Percentiles rank a stretch among this genome's conserved stretches.
Evolutionary conservation across 129 eudicot species (phyloP).

Genomic region (Heracleum sosnowskyi): DNA sequence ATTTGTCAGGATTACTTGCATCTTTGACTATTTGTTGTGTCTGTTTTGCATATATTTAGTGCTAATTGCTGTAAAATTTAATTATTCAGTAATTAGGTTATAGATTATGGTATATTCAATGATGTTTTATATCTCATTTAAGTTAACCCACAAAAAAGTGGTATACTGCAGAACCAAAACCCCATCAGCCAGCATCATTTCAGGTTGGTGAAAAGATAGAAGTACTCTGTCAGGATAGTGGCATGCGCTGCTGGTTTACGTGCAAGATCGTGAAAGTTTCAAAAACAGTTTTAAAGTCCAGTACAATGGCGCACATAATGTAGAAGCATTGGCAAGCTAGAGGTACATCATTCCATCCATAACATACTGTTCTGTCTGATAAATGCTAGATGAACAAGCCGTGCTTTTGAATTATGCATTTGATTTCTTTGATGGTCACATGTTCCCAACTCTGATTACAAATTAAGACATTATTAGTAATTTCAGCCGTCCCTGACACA

Average conservation of each 20-base stretch:
- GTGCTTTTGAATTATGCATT: not conserved
- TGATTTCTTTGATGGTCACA: not conserved
- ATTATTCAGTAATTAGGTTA: not conserved
- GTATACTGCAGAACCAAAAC: conserved; percentile 6
- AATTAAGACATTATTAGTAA: not conserved
- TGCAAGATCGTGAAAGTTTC: conserved; percentile 41
- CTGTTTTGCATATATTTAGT: not conserved
- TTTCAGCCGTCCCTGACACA: not conserved
- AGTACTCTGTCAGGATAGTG: conserved; percentile 61
- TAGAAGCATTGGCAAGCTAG: conserved; percentile 33
- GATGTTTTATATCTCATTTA: not conserved
- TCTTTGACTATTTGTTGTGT: not conserved
- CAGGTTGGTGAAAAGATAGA: conserved; percentile 38
- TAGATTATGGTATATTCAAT: not conserved
- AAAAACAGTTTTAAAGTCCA: conserved; percentile 31
- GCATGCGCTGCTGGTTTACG: conserved; percentile 63
- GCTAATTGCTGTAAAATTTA: not conserved
- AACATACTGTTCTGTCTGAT: not conserved
- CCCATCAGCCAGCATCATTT: conserved; percentile 5
- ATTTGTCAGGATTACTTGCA: no score
- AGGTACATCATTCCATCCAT: conserved; percentile 25
- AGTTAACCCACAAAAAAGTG: not conserved
- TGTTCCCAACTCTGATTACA: not conserved
- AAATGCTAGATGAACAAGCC: not conserved
- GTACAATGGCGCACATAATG: conserved; percentile 38